Base-by-base conservation (phyloP, 768 basidiomycete genomes). In the Harrya chromipes region DNA sequence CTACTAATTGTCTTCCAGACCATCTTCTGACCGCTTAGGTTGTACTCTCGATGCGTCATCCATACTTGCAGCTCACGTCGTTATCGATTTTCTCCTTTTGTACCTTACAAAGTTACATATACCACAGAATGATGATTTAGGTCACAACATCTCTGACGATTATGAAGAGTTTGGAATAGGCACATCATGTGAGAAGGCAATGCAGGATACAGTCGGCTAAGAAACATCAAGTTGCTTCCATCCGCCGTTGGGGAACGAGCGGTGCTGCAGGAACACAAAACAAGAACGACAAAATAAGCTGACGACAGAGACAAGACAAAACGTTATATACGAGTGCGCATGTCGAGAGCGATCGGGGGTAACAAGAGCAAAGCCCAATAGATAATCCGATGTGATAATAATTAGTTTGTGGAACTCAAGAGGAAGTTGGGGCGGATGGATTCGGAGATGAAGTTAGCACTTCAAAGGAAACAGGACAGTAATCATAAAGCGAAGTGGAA, bases 261-360 rank as follows among this genome's bases (percentile, higher is more conserved):
- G 29, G 40, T 27, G 35, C 41, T 35, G 34, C 46, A 52, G 41
- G 42, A 52, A 56, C 45, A 66, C 68, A 67, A 65, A 66, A 68
- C 68, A 61, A 67, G 55, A 61, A 63, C 59, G 57, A 56, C 50
- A 29, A 55, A 64, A 52, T 55, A 58, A 55, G 51, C 55, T 44
- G 49, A 67, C 45, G 62, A 55, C 58, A 48, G 46, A 54, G 59
- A 60, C 56, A 64, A 44, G 48, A 67, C 68, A 68, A 68, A 66
- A 66, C 68, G 59, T 66, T 65, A 57, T 58, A 57, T 58, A 68
- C 52, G 58, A 58, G 54, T 58, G 61, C 61, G 54, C 66, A 70
- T 66, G 66, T 70, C 66, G 68, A 67, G 63, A 68, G 68, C 66
- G 61, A 68, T 67, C 53, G 46, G 36, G 62, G 68, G 66, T 68